Base-by-base conservation (phyloP, 495 filamentous ascomycete species). In the Aspergillus wentii region DNA sequence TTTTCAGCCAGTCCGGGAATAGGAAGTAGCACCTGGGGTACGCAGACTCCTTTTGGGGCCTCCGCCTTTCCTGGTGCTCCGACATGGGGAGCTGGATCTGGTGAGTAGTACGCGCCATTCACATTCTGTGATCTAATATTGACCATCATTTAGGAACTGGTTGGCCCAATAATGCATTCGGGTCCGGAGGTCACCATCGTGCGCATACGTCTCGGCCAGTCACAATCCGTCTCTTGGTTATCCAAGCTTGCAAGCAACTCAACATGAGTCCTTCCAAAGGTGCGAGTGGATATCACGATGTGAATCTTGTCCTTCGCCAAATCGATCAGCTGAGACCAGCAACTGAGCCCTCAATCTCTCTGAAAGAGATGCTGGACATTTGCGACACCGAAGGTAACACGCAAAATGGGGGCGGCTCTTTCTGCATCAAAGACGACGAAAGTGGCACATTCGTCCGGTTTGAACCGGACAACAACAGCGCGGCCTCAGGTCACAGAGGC, bases 301-400 rank as follows among this genome's bases (percentile, higher is more conserved):
- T 89, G 29, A 70, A 75, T 9, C 60, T 64, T 11, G 72, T 96
- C 33, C 76, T 83, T 33, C 67, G 68, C 4, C 81, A 83, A 35
- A 69, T 94, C 9, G 79, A 86, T 20, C 54, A 71, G 30, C 59
- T 79, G 23, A 79, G 75, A 21, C 62, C 73, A 16, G 46, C 68
- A 0, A 61, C 57, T 26, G 82, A 88, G 27, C 61, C 74, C 2
- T 59, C 75, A 0, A 76, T 92, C 41, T 66, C 66, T 3, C 66
- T 85, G 35, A 66, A 77, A 19, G 89, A 95, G 45, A 71, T 98
- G 58, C 70, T 88, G n/a, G 83, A 87, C 32, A 86, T 94, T 39
- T 91, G 85, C 59, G 90, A 96, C 44, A 94, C 90, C 1, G 83
- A 92, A 54, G 92, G 92, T 40, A 94, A 86, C 49, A 53, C 68